Base-by-base conservation (phyloP, 345 rosid genomes). In the Aethionema arabicum region DNA sequence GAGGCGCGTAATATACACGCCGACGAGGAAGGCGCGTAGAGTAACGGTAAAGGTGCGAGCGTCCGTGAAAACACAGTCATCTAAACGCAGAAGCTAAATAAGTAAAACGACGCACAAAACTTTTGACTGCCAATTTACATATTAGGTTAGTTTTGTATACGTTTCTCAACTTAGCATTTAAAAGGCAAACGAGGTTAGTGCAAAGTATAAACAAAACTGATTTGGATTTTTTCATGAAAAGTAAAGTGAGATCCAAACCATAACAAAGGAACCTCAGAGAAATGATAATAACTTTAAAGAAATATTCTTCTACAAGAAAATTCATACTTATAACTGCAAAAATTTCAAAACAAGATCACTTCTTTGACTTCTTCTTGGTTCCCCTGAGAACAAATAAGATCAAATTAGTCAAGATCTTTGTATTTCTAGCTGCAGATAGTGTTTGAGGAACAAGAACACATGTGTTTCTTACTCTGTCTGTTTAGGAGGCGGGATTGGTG, bases 21-120 rank as follows among this genome's bases (percentile, higher is more conserved):
- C 0, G 8, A 15, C 3, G 38, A 58, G 2, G 55, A 4, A 52
- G 9, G 50, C 61, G 75, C 55, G 61, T 45, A n/a, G 21, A 30
- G 11, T 11, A 51, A 4, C 15, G 70, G 56, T 44, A 7, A 9
- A 2, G 70, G 21, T 9, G 70, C 0, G 41, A 63, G 59, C 63
- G 74, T 5, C 14, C 64, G 38, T 52, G 74, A 8, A 47, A 63
- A 55, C 45, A 33, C 50, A 52, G n/a, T 44, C 70, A 65, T 71
- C 0, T 65, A 49, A 54, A 43, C n/a, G 68, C 32, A 41, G 61
- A 35, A 21, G 36, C 0, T 6, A 40, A 0, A 7, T 14, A 6
- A 0, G 10, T 4, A 32, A 43, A 32, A 41, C 7, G 3, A 5
- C 7, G 11, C 4, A 4, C 15, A 45, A 5, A 3, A 57, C 5